These are phyloP conservation scores for Aristolochia californica DNA, from an alignment of 164 flowering plant species.

Conservation along the genomic window DNA sequence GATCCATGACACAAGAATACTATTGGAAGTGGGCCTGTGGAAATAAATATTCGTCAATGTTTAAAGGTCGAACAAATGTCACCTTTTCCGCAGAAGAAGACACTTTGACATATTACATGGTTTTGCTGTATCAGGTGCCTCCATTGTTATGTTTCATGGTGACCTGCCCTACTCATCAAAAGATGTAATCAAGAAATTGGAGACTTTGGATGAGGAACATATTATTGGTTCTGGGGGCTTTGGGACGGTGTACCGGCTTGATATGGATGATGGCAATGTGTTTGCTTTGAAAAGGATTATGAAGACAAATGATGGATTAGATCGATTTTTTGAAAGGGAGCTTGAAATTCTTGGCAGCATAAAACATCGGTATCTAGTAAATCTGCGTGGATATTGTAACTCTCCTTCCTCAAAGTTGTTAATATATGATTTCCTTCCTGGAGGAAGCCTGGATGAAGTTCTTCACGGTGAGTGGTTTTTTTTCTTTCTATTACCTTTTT, in stretches of 20 bases:
- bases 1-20: too few species aligned
- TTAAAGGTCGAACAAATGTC: too few species aligned
- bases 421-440: constrained; percentile 83
- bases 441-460: constrained; percentile 94
- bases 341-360: constrained; percentile 97
- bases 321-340: constrained; percentile 92
- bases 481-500: background rate
- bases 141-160: constrained; percentile 96
- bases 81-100: background rate
- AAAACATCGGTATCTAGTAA: constrained; percentile 83
- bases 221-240: constrained; percentile 90
- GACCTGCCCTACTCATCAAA: constrained; percentile 95
- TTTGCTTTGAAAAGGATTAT: constrained; percentile 91
- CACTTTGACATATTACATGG: background rate
- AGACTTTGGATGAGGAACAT: constrained; percentile 73
- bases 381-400: constrained; percentile 94
- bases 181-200: constrained; percentile 84
- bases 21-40: too few species aligned
- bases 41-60: too few species aligned
- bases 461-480: constrained; percentile 67
- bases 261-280: constrained; percentile 93
- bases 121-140: constrained; percentile 64
- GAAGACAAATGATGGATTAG: constrained; percentile 76
- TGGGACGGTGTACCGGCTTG: constrained; percentile 88
- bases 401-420: constrained; percentile 84